Conservation (phyloP, 129 eudicot genomes). For the Arctium lappa region DNA sequence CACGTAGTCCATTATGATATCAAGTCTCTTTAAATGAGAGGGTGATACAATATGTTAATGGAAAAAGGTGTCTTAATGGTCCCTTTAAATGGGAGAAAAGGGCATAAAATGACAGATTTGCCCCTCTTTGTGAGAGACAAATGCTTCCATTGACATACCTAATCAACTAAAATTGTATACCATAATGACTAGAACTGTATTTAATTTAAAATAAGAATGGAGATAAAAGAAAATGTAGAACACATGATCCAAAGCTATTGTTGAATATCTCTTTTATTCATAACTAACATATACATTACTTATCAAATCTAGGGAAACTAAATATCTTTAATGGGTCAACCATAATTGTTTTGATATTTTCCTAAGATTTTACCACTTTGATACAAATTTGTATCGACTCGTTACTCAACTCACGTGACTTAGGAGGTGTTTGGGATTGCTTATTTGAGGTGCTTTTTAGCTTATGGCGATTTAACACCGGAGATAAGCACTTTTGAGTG, state of each 20-base stretch:
- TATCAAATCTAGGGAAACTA: neutral
- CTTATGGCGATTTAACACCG: no score
- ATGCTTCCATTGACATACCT: neutral
- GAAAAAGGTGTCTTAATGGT: neutral
- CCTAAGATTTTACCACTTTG: neutral
- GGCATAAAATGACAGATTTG: neutral
- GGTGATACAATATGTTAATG: neutral
- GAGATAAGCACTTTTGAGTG: no score
- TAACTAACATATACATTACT: neutral
- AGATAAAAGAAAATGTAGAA: neutral
- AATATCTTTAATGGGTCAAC: neutral
- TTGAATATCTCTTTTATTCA: neutral
- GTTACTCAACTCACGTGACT: neutral
- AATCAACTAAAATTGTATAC: no score
- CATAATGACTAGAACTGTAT: no score
- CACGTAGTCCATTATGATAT: neutral
- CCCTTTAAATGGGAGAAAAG: neutral
- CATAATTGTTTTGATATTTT: neutral
- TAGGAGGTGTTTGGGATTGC: no score
- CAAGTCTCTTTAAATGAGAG: neutral
- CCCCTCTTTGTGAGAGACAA: neutral
- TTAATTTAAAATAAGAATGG: neutral
- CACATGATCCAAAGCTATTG: neutral
- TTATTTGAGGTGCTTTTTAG: no score
- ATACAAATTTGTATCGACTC: neutral